Percentiles rank a stretch among this genome's conserved stretches.
phyloP scores from a whole-genome alignment of 1,284 basidiomycete species.

The Taiwanofungus camphoratus region DNA sequence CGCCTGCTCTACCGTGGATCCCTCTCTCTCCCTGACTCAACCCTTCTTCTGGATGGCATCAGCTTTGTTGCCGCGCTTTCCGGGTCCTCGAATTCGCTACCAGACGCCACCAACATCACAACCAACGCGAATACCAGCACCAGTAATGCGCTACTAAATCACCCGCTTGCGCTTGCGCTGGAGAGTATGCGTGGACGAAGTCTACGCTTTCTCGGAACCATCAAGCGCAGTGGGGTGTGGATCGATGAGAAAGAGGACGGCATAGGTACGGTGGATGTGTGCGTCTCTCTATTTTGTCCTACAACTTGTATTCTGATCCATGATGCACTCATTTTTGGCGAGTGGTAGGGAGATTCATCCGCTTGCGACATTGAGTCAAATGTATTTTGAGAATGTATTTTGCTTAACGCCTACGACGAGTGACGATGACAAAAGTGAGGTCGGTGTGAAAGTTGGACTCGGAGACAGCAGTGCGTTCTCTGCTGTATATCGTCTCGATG shows the following conservation, averaged over 20 bases:
- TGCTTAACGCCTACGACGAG: constrained; percentile 46
- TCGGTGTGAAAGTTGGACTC: constrained; percentile 61
- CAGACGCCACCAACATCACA: constrained; percentile 22
- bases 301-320: not conserved
- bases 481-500: not conserved
- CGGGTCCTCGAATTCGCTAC: constrained; percentile 34
- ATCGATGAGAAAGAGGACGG: constrained; percentile 56
- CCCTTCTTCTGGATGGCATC: constrained; percentile 65
- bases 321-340: not conserved
- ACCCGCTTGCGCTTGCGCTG: constrained; percentile 63
- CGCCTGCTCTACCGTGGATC: constrained; percentile 72
- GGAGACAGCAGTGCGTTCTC: constrained; percentile 55
- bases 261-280: constrained; percentile 51
- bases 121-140: too few relatives aligned
- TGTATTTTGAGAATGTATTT: constrained; percentile 68
- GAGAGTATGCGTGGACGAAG: constrained; percentile 77
- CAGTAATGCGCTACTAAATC: constrained; percentile 43
- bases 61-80: constrained; percentile 51
- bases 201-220: constrained; percentile 51
- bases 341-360: constrained; percentile 61
- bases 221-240: constrained; percentile 48
- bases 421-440: constrained; percentile 29
- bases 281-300: constrained; percentile 23
- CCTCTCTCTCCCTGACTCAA: constrained; percentile 67
- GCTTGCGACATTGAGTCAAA: constrained; percentile 48